Conservation (phyloP, 83 land plant genomes). For the Diphasiastrum complanatum region DNA sequence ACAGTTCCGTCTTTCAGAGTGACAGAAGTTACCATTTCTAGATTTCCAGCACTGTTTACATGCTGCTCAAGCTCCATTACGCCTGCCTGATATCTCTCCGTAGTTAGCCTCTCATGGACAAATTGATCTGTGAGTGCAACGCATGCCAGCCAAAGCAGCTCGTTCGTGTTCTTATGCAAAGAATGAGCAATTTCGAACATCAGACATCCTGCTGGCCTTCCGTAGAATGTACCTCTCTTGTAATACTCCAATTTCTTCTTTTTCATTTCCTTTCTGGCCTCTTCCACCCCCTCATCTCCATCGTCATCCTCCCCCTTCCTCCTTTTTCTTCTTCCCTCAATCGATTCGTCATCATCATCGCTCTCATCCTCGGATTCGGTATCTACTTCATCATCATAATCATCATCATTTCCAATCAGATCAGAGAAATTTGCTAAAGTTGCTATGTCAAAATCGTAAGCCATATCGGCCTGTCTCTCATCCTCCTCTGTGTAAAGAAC, state of each 20-base stretch:
- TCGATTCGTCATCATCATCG: slow-evolving; percentile 33
- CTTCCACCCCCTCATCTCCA: slow-evolving; percentile 32
- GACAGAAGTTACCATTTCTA: slow-evolving; percentile 56
- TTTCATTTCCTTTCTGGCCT: slow-evolving; percentile 22
- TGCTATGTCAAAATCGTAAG: slow-evolving; percentile 60
- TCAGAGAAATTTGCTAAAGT: slow-evolving; percentile 49
- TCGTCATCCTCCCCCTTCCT: slow-evolving; percentile 23
- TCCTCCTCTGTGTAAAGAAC: slow-evolving; percentile 77
- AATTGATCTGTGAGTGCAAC: slow-evolving; percentile 92
- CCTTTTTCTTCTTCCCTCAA: slow-evolving; percentile 8
- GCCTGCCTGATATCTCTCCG: slow-evolving; percentile 80
- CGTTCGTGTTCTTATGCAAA: slow-evolving; percentile 76
- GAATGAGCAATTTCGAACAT: slow-evolving; percentile 78
- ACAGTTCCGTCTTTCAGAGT: slow-evolving; percentile 91
- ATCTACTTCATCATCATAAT: slow-evolving; percentile 16
- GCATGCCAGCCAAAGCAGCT: slow-evolving; percentile 91
- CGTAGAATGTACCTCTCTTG: slow-evolving; percentile 74
- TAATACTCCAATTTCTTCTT: slow-evolving; percentile 62
- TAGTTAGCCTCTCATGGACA: slow-evolving; percentile 79
- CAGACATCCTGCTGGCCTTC: slow-evolving; percentile 79
- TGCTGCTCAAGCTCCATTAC: slow-evolving; percentile 83
- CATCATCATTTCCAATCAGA: slow-evolving; percentile 37
- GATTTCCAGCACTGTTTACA: slow-evolving; percentile 64
- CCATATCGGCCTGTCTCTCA: slow-evolving; percentile 71
- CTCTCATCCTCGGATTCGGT: slow-evolving; percentile 34